phyloP scores from a whole-genome alignment of 129 eudicot species.

The Calendula officinalis region DNA sequence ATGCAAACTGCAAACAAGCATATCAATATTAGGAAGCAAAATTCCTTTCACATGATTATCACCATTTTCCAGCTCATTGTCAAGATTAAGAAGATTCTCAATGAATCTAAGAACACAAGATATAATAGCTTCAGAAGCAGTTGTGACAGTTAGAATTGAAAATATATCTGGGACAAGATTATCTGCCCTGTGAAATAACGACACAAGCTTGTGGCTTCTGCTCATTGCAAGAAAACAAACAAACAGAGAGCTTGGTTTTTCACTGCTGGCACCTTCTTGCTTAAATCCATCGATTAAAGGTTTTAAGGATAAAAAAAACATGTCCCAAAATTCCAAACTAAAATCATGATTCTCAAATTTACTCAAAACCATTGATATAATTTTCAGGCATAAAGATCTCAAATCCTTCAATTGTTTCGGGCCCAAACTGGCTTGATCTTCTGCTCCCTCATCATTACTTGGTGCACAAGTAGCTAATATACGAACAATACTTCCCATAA shows the following conservation, averaged over 20 bases:
- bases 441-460: constrained; percentile 18
- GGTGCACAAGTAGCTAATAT: constrained; percentile 64
- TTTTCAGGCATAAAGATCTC: constrained; percentile 86
- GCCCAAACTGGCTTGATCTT: constrained; percentile 26
- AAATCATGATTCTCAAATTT: constrained; percentile 73
- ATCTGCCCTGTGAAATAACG: constrained; percentile 50
- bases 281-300: constrained; percentile 69
- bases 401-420: constrained; percentile 66
- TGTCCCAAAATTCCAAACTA: constrained; percentile 73
- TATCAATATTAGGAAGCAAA: constrained; percentile 56
- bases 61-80: constrained; percentile 43
- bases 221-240: constrained; percentile 93
- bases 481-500: constrained; percentile 75
- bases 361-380: constrained; percentile 52
- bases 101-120: constrained; percentile 68
- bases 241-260: constrained; percentile 86
- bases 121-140: constrained; percentile 81
- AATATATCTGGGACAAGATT: constrained; percentile 82
- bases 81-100: constrained; percentile 76
- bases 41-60: constrained; percentile 43
- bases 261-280: constrained; percentile 89
- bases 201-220: constrained; percentile 62
- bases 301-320: constrained; percentile 62
- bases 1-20: constrained; percentile 72
- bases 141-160: constrained; percentile 58